Evolutionary conservation across 192 early-diverging fungal species (phyloP).

Genomic region (Chytriomyces hyalinus): DNA sequence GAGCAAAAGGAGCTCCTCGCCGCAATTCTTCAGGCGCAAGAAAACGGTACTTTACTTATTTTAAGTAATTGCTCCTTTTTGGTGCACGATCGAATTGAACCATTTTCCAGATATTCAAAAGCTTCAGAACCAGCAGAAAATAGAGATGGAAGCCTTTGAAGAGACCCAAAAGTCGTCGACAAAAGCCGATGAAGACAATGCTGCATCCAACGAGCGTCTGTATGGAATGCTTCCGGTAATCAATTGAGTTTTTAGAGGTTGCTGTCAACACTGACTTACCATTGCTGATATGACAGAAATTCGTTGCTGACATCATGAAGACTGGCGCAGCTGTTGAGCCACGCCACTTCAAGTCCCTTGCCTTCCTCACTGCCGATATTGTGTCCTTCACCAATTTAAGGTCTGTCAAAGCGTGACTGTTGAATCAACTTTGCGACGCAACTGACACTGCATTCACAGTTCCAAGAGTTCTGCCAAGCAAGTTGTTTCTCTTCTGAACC

Average conservation of each 20-base stretch:
- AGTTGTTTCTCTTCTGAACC: conserved; percentile 49
- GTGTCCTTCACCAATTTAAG: conserved; percentile 50
- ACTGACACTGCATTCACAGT: background rate
- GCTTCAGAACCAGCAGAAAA: conserved; percentile 46
- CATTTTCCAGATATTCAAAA: conserved; percentile 32
- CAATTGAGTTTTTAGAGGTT: background rate
- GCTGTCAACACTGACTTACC: background rate
- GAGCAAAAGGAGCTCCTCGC: conserved; percentile 6
- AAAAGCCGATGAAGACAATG: conserved; percentile 50
- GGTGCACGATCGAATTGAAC: background rate
- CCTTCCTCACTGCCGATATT: conserved; percentile 43
- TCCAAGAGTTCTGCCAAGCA: conserved; percentile 37
- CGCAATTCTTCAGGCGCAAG: background rate
- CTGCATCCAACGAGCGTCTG: conserved; percentile 41
- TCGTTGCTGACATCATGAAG: conserved; percentile 49
- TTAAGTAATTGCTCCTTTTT: background rate
- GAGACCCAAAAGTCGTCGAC: conserved; percentile 38
- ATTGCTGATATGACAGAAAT: conserved; percentile 2
- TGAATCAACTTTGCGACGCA: background rate
- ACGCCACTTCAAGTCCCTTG: conserved; percentile 39
- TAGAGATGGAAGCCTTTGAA: conserved; percentile 43
- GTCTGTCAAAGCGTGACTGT: background rate
- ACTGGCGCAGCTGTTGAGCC: conserved; percentile 38
- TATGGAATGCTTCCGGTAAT: conserved; percentile 47
- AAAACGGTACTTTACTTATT: conserved; percentile 15